Conservation (phyloP, 1,284 basidiomycete genomes). For the Cerrena zonata region DNA sequence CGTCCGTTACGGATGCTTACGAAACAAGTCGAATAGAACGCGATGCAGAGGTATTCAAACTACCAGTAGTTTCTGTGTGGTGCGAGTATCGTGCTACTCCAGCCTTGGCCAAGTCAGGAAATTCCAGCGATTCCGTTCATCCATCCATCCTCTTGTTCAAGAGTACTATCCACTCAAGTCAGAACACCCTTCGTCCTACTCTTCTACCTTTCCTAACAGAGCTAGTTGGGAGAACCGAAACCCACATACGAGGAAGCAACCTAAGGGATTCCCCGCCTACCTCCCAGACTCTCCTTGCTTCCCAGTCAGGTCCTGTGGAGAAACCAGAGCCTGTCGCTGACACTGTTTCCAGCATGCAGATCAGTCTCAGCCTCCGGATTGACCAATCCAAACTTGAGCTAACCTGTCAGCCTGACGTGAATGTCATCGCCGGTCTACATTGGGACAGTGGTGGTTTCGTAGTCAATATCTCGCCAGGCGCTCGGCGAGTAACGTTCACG, state of each 20-base stretch:
- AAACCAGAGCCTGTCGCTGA: constrained; percentile 10
- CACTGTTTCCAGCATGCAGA: constrained; percentile 49
- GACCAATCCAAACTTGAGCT: constrained; percentile 80
- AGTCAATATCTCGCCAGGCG: constrained; percentile 68
- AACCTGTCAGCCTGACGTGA: constrained; percentile 83
- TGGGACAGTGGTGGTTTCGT: constrained; percentile 92
- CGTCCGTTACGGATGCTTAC: constrained; percentile 41
- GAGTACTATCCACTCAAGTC: constrained; percentile 78
- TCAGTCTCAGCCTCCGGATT: constrained; percentile 82
- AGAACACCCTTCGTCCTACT: constrained; percentile 75
- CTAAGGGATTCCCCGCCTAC: constrained; percentile 18
- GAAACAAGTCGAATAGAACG: constrained; percentile 26
- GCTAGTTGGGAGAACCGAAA: constrained; percentile 59
- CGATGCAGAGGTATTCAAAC: constrained; percentile 59
- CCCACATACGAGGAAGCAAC: constrained; percentile 46
- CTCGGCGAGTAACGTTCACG: constrained; percentile 64
- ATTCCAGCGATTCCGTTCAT: constrained; percentile 26
- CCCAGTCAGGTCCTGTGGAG: neutral
- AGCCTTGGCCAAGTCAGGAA: constrained; percentile 32
- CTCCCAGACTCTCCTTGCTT: neutral
- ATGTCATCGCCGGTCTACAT: constrained; percentile 76
- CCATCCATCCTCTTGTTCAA: constrained; percentile 67
- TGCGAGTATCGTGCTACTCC: constrained; percentile 67
- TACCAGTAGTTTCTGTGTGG: constrained; percentile 82
- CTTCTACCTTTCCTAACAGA: constrained; percentile 80